Conservation (phyloP, 2,329 filamentous ascomycete species). For the Fusarium dimerum region DNA sequence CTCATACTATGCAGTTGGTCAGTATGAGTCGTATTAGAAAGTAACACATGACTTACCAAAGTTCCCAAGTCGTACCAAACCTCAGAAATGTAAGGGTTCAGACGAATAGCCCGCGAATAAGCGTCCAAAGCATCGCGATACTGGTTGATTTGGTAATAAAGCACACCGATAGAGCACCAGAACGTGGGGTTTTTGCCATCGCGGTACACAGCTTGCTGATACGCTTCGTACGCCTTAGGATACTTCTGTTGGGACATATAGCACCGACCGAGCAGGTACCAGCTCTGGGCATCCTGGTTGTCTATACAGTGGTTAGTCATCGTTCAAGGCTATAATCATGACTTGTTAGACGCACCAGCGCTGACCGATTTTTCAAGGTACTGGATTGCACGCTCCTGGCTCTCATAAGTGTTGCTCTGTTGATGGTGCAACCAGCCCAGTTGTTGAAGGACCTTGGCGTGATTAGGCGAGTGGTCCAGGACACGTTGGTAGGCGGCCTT, state of each 20-base stretch:
- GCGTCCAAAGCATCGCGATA: slow-evolving; percentile 97
- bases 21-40: slow-evolving; percentile 20
- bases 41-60: slow-evolving; percentile 62
- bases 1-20: slow-evolving; percentile 69
- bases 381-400: slow-evolving; percentile 94
- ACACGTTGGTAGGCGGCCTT: slow-evolving; percentile 92
- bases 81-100: slow-evolving; percentile 98
- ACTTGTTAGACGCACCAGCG: slow-evolving; percentile 63
- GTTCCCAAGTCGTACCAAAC: slow-evolving; percentile 99
- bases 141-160: slow-evolving; percentile 99
- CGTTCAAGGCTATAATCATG: background rate
- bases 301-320: slow-evolving; percentile 54
- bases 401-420: slow-evolving; percentile 86
- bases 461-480: slow-evolving; percentile 89
- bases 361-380: slow-evolving; percentile 96
- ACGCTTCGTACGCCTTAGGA: slow-evolving; percentile 96
- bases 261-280: slow-evolving; percentile 95
- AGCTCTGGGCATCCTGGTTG: slow-evolving; percentile 93
- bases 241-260: slow-evolving; percentile 99
- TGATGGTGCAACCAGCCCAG: slow-evolving; percentile 98
- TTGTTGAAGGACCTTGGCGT: slow-evolving; percentile 97
- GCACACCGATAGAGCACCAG: slow-evolving; percentile 98
- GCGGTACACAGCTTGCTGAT: slow-evolving; percentile 97
- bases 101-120: slow-evolving; percentile 91
- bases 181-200: slow-evolving; percentile 98